Conservation (phyloP, 805 yeast species). For the Metschnikowia gelsemii region DNA sequence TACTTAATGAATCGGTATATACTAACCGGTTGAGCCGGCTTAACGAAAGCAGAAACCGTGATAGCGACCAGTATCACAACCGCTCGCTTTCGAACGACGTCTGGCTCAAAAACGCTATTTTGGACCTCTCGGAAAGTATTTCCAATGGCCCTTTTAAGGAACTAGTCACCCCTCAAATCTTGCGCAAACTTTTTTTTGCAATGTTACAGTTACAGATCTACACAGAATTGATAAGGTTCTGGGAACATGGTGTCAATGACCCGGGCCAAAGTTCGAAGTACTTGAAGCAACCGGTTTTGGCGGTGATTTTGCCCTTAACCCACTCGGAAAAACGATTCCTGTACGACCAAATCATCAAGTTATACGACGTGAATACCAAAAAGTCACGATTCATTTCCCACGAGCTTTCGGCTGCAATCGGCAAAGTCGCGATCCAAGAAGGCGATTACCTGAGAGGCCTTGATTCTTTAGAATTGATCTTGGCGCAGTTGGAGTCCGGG, state of each 20-base stretch:
- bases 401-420: constrained; percentile 67
- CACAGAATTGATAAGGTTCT: constrained; percentile 63
- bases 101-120: constrained; percentile 33
- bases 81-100: constrained; percentile 27
- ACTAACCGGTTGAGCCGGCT: constrained; percentile 34
- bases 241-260: constrained; percentile 63
- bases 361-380: constrained; percentile 48
- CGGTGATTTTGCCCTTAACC: constrained; percentile 66
- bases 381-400: constrained; percentile 28
- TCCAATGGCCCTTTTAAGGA: constrained; percentile 30
- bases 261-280: constrained; percentile 43
- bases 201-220: constrained; percentile 40
- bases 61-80: constrained; percentile 33
- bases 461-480: constrained; percentile 58
- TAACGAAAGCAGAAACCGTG: constrained; percentile 35
- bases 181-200: constrained; percentile 31
- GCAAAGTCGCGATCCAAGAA: constrained; percentile 66
- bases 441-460: constrained; percentile 67
- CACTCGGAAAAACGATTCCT: constrained; percentile 57
- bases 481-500: constrained; percentile 46
- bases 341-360: constrained; percentile 58
- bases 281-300: constrained; percentile 64
- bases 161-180: constrained; percentile 24
- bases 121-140: constrained; percentile 31
- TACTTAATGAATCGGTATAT: constrained; percentile 23